These are phyloP conservation scores for Laetiporus sulphureus DNA, from an alignment of 1,284 basidiomycete species.

Conservation along the genomic window DNA sequence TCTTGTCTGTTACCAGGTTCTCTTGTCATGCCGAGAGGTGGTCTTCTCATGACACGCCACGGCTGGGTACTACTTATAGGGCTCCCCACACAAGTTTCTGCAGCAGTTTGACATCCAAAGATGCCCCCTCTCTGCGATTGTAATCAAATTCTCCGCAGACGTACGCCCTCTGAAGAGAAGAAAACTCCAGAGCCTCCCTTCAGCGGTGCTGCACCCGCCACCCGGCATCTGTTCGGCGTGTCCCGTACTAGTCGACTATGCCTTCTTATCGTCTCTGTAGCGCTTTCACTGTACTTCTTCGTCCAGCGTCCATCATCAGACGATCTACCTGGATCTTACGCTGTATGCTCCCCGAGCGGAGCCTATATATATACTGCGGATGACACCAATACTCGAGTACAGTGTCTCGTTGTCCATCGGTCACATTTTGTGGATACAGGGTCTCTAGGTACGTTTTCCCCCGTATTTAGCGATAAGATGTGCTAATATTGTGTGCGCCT, in stretches of 20 bases:
- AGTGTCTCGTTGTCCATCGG: slow-evolving; percentile 54
- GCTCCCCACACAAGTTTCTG: background rate
- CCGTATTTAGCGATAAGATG: background rate
- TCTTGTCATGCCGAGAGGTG: background rate
- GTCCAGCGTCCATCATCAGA: background rate
- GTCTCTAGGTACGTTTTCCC: slow-evolving; percentile 37
- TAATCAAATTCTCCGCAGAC: slow-evolving; percentile 2
- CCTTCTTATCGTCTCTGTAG: slow-evolving; percentile 3
- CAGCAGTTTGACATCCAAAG: background rate
- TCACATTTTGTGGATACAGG: slow-evolving; percentile 47
- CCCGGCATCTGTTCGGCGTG: slow-evolving; percentile 1
- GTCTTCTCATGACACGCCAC: slow-evolving; percentile 6
- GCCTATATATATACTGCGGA: slow-evolving; percentile 58
- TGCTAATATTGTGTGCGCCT: background rate
- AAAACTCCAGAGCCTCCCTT: background rate
- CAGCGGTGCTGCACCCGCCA: background rate
- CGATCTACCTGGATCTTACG: slow-evolving; percentile 32
- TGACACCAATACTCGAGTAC: slow-evolving; percentile 34
- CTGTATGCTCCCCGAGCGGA: slow-evolving; percentile 49
- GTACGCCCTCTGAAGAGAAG: slow-evolving; percentile 4
- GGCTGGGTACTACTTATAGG: slow-evolving; percentile 3
- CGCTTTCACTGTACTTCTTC: slow-evolving; percentile 3
- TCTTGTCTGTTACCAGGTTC: too few relatives aligned
- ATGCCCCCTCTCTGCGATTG: background rate
- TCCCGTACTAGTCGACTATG: slow-evolving; percentile 1